Conservation (phyloP, 306 rosid genomes). For the Amphicarpaea edgeworthii region DNA sequence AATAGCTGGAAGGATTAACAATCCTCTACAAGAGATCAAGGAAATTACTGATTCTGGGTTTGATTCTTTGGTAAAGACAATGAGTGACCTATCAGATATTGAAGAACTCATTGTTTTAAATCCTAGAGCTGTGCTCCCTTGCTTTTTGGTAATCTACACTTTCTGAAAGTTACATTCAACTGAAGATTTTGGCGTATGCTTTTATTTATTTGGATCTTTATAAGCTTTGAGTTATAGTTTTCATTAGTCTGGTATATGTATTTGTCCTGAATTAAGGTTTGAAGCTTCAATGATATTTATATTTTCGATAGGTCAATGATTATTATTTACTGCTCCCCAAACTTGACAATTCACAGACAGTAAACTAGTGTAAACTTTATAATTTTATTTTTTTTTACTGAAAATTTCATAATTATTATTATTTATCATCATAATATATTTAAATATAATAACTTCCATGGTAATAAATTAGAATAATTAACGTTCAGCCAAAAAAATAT, state of each 20-base stretch:
- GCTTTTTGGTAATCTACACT: constrained; percentile 62
- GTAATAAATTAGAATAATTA: too few relatives aligned
- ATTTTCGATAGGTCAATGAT: too few relatives aligned
- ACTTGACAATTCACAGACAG: too few relatives aligned
- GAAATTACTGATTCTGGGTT: constrained; percentile 39
- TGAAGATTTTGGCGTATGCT: background rate
- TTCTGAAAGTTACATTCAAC: constrained; percentile 3
- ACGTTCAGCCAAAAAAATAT: too few relatives aligned
- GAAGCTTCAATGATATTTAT: background rate
- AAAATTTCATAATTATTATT: too few relatives aligned
- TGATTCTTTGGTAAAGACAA: constrained; percentile 57
- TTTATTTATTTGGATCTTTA: background rate
- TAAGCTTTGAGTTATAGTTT: background rate
- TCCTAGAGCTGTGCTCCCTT: constrained; percentile 69
- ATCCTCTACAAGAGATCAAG: constrained; percentile 45
- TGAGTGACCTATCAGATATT: constrained; percentile 36
- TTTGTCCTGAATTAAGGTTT: background rate
- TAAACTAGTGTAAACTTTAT: too few relatives aligned
- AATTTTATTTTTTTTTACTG: too few relatives aligned
- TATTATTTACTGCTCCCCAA: too few relatives aligned
- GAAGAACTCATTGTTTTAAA: constrained; percentile 63
- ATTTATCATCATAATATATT: too few relatives aligned
- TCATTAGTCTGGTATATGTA: background rate
- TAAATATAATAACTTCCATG: too few relatives aligned
- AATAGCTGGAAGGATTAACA: constrained; percentile 63